These are phyloP conservation scores for Calamus simplicifolius DNA, from an alignment of 176 grass and related monocot species.

Conservation along the genomic window DNA sequence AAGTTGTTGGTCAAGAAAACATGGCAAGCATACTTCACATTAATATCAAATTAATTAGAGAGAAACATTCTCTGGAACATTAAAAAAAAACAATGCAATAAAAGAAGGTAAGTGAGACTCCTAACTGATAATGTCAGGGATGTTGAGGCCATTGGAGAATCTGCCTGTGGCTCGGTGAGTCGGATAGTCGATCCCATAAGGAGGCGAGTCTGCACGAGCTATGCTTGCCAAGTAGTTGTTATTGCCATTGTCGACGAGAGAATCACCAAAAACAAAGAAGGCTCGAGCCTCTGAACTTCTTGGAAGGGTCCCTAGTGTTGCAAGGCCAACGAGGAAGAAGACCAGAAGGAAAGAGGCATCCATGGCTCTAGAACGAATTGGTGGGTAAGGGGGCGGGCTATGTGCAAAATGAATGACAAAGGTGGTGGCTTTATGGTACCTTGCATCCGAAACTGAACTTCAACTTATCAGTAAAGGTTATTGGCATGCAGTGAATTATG, in stretches of 20 bases:
- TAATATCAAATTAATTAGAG: too few species aligned
- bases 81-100: not conserved
- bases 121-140: constrained; percentile 89
- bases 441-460: too few species aligned
- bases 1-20: not conserved
- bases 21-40: not conserved
- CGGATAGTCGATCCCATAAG: constrained; percentile 88
- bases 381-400: too few species aligned
- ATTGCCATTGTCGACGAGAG: constrained; percentile 93
- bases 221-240: constrained; percentile 80
- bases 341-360: too few species aligned
- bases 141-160: constrained; percentile 88
- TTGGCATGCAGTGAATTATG: too few species aligned
- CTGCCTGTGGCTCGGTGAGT: constrained; percentile 56
- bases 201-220: constrained; percentile 69
- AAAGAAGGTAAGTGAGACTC: not conserved
- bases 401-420: too few species aligned
- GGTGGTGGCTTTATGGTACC: too few species aligned
- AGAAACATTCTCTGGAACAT: too few species aligned
- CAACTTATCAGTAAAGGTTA: too few species aligned
- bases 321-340: too few species aligned
- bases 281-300: constrained; percentile 47
- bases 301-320: not conserved
- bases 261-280: constrained; percentile 95
- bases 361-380: too few species aligned